A percentile compares a stretch with the other conserved stretches of the same genome.
phyloP scores from a whole-genome alignment of 2,329 filamentous ascomycete species.

The Sphaerulina musiva region DNA sequence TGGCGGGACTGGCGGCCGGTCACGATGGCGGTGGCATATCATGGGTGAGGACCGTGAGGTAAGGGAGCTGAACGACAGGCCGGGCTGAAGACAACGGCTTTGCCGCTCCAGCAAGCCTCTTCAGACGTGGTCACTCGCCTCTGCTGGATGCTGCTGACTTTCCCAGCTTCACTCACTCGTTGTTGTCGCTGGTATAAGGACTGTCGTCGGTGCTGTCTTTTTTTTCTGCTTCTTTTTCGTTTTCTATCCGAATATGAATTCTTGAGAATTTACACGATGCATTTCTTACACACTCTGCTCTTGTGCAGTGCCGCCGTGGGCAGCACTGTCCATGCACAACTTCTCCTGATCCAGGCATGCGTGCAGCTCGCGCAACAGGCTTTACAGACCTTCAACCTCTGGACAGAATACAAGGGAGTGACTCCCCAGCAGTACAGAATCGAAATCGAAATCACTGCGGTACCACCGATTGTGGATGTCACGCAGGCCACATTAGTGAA shows the following conservation, averaged over 20 bases:
- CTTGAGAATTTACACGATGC: constrained; percentile 8
- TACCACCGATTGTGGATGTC: neutral
- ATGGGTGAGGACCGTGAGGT: neutral
- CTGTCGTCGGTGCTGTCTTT: neutral
- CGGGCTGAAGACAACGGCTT: constrained; percentile 5
- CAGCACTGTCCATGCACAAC: constrained; percentile 15
- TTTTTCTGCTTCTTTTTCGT: neutral
- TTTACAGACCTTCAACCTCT: constrained; percentile 5
- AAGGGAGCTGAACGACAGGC: neutral
- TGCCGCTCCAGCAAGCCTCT: neutral
- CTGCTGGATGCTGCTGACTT: constrained; percentile 4
- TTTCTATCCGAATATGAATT: too few species aligned
- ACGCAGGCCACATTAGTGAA: constrained; percentile 1
- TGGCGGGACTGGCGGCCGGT: too few species aligned
- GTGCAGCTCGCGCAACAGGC: constrained; percentile 3
- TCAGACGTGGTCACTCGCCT: constrained; percentile 5
- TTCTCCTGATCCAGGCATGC: constrained; percentile 7
- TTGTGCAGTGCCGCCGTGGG: constrained; percentile 14
- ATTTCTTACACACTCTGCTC: constrained; percentile 12
- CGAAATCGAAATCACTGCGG: neutral
- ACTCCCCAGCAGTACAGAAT: neutral
- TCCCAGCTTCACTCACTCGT: neutral
- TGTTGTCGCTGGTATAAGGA: constrained; percentile 7
- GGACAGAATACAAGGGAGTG: neutral
- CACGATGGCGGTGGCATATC: too few species aligned